Percentiles rank a stretch among this genome's conserved stretches.
Evolutionary conservation across 495 filamentous ascomycete genomes (phyloP).

Genomic region (Aspergillus kassunensis): DNA sequence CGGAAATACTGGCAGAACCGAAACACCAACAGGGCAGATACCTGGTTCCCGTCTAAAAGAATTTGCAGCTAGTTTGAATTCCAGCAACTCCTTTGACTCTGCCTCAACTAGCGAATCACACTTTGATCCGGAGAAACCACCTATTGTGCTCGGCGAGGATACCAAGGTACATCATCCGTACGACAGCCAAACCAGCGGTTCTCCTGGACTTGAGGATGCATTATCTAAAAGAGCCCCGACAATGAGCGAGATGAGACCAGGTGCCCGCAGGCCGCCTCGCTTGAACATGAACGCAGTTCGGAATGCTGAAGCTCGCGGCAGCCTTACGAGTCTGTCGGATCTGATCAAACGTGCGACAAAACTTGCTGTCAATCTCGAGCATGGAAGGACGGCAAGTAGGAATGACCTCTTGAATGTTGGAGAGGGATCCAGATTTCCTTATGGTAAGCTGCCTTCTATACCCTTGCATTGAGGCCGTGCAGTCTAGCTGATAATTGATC

Average conservation of each 20-base stretch:
- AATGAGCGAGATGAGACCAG: constrained; percentile 40
- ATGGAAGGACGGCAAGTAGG: constrained; percentile 76
- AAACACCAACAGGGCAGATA: constrained; percentile 6
- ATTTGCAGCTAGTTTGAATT: constrained; percentile 20
- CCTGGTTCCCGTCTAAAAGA: constrained; percentile 18
- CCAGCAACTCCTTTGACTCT: constrained; percentile 26
- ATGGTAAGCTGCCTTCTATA: constrained; percentile 18
- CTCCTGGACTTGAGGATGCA: constrained; percentile 31
- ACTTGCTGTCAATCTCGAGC: constrained; percentile 83
- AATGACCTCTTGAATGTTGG: constrained; percentile 40
- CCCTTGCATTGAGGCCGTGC: background rate
- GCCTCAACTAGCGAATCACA: constrained; percentile 28
- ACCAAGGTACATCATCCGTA: constrained; percentile 8
- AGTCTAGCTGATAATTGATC: background rate
- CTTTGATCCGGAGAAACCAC: constrained; percentile 35
- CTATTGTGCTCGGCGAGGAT: constrained; percentile 24
- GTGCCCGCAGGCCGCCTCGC: constrained; percentile 61
- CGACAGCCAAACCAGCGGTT: background rate
- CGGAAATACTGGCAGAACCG: constrained; percentile 21
- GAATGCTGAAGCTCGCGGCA: constrained; percentile 76
- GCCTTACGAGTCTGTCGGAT: constrained; percentile 86
- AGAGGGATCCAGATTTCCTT: constrained; percentile 23
- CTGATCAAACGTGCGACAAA: constrained; percentile 84
- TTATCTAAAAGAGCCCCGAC: constrained; percentile 37
- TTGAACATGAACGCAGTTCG: constrained; percentile 76